Base-by-base conservation (phyloP, 192 early-diverging fungal species). In the Umbelopsis sp. region DNA sequence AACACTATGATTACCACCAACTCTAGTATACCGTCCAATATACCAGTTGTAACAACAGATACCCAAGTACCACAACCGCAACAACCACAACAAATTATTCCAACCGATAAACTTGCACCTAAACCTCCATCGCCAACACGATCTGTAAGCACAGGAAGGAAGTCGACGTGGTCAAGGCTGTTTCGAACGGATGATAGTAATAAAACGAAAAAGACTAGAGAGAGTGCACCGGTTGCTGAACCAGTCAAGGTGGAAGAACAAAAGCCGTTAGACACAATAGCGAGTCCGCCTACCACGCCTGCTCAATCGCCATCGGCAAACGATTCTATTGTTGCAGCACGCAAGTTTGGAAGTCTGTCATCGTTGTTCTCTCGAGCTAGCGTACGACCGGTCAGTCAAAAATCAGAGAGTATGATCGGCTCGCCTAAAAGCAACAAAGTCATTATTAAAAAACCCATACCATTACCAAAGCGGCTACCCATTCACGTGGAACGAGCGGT, bases 401-500 rank as follows among this genome's bases (percentile, higher is more conserved):
- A 33, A 11, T 47, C 51, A 30, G 51, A 50, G n/a, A 44, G 23
- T n/a, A 46, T 9, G 20, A 15, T 30, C 1, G 27, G 35, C n/a
- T 20, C 41, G 70, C 13, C 49, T 71, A 48, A 55, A 75, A 4
- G 78, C 41, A 37, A 66, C 25, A 50, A 75, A 64, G 77, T 73
- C n/a, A 55, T 53, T 64, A 69, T 70, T 47, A 66, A 58, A 41
- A 51, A 65, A 47, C 68, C 71, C 68, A 49, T 67, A 64, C 66
- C 52, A 47, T 55, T 50, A 55, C 41, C 61, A 16, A 45, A 86
- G 20, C 85, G 90, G 2, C 70, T 90, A 55, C 91, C 91, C 0
- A 88, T 93, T 18, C 90, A 93, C 58, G 88, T 93, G 49, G 91
- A 93, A 71, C 83, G 91, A 49, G 89, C 91, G 2, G 87, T 93